Percentiles rank a stretch among this genome's conserved stretches.
Evolutionary conservation across 371 early-diverging fungal species (phyloP).

Genomic region (Mortierella sp.): DNA sequence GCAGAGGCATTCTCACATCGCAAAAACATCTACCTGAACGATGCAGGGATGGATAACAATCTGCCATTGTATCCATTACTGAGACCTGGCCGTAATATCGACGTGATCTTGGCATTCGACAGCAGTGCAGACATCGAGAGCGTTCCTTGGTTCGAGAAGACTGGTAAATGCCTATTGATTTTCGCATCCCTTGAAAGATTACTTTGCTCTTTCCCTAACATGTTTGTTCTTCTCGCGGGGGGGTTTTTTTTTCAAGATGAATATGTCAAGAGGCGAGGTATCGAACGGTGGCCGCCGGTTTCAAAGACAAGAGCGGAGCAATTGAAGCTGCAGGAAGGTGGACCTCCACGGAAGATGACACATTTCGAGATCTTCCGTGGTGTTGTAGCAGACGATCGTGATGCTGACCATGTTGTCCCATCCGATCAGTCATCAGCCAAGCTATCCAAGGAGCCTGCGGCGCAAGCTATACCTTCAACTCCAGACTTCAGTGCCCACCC

Average conservation of each 20-base stretch:
- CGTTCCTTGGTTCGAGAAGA: slow-evolving; percentile 73
- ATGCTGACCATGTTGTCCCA: slow-evolving; percentile 30
- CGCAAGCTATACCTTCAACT: slow-evolving; percentile 46
- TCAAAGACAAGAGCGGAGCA: slow-evolving; percentile 44
- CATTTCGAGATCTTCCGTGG: slow-evolving; percentile 52
- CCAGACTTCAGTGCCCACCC: slow-evolving; percentile 51
- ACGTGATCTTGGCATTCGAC: slow-evolving; percentile 77
- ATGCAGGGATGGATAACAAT: slow-evolving; percentile 84
- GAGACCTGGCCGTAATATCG: slow-evolving; percentile 71
- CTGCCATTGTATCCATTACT: slow-evolving; percentile 78
- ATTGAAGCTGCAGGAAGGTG: slow-evolving; percentile 43
- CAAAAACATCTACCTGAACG: slow-evolving; percentile 68
- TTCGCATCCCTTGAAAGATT: no score
- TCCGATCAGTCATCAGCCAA: slow-evolving; percentile 15
- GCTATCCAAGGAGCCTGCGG: slow-evolving; percentile 28
- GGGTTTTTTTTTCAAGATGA: no score
- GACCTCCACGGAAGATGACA: slow-evolving; percentile 46
- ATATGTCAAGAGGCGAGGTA: slow-evolving; percentile 63
- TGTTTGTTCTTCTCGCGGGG: no score
- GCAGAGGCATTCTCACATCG: slow-evolving; percentile 34
- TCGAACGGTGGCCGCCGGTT: slow-evolving; percentile 63
- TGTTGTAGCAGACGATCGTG: slow-evolving; percentile 45
- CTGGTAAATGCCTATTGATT: slow-evolving; percentile 53
- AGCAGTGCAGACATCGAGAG: slow-evolving; percentile 73
- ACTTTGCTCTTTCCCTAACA: neutral